A percentile compares a stretch with the other conserved stretches of the same genome.
These are phyloP conservation scores for Silybum marianum DNA, from an alignment of 129 eudicot species.

Conservation along the genomic window DNA sequence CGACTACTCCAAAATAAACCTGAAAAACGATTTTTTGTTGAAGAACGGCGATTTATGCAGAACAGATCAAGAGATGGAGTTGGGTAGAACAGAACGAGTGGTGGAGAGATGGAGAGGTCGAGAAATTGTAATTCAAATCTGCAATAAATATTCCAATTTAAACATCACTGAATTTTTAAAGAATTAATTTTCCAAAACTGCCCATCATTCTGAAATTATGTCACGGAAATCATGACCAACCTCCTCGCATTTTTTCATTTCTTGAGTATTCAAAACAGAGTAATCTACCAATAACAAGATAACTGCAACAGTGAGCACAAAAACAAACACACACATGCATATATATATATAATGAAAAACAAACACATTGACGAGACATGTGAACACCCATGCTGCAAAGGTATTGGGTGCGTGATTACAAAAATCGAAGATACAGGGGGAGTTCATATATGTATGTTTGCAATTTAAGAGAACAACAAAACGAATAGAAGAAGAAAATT, in stretches of 20 bases:
- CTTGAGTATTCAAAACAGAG: not conserved
- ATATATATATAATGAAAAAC: not conserved
- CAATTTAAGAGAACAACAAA: not conserved
- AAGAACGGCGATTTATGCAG: not conserved
- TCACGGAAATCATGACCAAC: not conserved
- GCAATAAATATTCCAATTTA: not conserved
- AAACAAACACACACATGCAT: conserved; percentile 2
- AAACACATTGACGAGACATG: not conserved
- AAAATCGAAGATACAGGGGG: not conserved
- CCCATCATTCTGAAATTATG: not conserved
- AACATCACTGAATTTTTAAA: not conserved
- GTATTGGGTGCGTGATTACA: not conserved
- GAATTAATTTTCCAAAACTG: not conserved
- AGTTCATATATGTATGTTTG: not conserved
- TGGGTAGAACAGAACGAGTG: not conserved
- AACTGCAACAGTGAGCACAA: not conserved
- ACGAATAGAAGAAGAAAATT: not conserved
- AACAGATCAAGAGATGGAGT: not conserved
- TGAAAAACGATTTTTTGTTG: not conserved
- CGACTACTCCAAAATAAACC: not conserved
- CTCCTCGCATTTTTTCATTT: not conserved
- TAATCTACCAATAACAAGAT: not conserved
- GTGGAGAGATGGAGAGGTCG: not conserved
- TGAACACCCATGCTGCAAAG: not conserved
- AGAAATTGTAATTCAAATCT: not conserved